These are phyloP conservation scores for Stentor roeselii DNA, from an alignment of 73 alveolate genomes.

Conservation along the genomic window DNA sequence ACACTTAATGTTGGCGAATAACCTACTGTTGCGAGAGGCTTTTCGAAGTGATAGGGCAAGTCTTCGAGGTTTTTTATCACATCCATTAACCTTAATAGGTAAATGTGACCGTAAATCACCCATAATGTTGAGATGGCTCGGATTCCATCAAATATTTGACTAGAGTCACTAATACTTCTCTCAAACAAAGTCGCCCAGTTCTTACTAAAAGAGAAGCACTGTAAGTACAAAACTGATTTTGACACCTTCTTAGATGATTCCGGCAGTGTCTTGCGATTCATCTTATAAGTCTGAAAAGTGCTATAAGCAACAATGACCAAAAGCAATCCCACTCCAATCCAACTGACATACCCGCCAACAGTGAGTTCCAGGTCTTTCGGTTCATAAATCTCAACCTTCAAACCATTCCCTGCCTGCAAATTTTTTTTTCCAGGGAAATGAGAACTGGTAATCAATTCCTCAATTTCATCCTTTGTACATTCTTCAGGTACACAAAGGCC, in stretches of 20 bases:
- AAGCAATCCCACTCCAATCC: background rate
- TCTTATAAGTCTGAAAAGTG: background rate
- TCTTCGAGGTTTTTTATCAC: background rate
- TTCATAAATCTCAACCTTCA: background rate
- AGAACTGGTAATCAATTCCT: background rate
- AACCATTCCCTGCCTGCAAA: background rate
- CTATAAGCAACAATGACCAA: background rate
- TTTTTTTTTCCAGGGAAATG: background rate
- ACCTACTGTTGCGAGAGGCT: background rate
- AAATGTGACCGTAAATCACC: slow-evolving; percentile 24
- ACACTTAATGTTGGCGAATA: background rate
- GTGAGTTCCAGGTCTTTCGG: background rate
- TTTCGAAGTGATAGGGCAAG: background rate
- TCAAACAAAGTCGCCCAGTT: slow-evolving; percentile 29
- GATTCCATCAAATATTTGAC: slow-evolving; percentile 6
- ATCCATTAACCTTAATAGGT: background rate
- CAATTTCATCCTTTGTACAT: background rate
- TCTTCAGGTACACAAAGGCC: slow-evolving; percentile 15
- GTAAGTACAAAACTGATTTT: background rate
- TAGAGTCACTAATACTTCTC: background rate
- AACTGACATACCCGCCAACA: background rate
- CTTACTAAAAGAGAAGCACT: slow-evolving; percentile 35
- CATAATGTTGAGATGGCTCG: slow-evolving; percentile 27
- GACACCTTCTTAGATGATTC: background rate
- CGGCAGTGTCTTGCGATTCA: background rate